Evolutionary conservation across 805 yeast species (phyloP).

Genomic region (Starmerella davenportii): DNA sequence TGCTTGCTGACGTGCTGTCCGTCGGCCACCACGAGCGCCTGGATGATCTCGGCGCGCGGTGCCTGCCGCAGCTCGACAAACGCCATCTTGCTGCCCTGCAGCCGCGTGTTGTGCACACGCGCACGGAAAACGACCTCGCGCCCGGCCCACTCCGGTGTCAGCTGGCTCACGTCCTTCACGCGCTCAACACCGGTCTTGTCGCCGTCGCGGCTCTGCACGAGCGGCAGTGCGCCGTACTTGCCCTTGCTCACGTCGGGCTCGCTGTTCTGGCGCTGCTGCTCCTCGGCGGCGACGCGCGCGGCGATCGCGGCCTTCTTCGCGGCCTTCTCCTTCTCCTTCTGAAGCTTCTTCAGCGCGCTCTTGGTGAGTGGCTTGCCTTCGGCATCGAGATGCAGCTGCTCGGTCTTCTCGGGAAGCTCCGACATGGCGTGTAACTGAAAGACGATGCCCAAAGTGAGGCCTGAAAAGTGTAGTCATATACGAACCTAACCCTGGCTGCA

Average conservation of each 20-base stretch:
- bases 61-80: slow-evolving; percentile 89
- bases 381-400: slow-evolving; percentile 30
- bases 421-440: too few relatives aligned
- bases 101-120: slow-evolving; percentile 79
- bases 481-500: too few relatives aligned
- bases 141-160: slow-evolving; percentile 46
- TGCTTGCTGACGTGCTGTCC: slow-evolving; percentile 66
- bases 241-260: slow-evolving; percentile 76
- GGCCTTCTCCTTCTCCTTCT: slow-evolving; percentile 82
- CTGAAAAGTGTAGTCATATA: too few relatives aligned
- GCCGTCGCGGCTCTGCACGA: slow-evolving; percentile 47
- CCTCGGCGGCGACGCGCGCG: slow-evolving; percentile 68
- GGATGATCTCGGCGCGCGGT: slow-evolving; percentile 40
- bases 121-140: slow-evolving; percentile 75
- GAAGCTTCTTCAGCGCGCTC: slow-evolving; percentile 87
- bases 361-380: slow-evolving; percentile 82
- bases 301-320: slow-evolving; percentile 86
- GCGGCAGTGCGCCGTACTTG: slow-evolving; percentile 76
- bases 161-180: slow-evolving; percentile 31
- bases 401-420: slow-evolving; percentile 8
- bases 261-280: slow-evolving; percentile 56
- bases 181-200: slow-evolving; percentile 51
- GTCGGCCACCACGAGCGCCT: slow-evolving; percentile 66
- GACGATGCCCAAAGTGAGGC: too few relatives aligned
- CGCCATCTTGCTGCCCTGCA: slow-evolving; percentile 88